Base-by-base conservation (phyloP, 179 eudicot genomes). In the Beta macrorhiza region DNA sequence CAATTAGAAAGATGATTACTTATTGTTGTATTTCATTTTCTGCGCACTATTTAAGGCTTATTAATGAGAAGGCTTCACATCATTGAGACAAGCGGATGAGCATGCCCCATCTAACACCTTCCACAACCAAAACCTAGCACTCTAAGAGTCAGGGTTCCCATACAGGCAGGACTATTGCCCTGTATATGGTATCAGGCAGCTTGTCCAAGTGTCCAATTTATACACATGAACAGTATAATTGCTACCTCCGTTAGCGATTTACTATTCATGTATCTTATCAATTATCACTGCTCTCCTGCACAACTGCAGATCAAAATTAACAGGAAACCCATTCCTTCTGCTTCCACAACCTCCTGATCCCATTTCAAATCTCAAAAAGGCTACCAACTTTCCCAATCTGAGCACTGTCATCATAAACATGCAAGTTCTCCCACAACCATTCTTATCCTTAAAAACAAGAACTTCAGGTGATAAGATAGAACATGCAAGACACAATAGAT, bases 1-100 rank as follows among this genome's bases (percentile, higher is more conserved):
- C 71, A 56, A 45, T 29, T 61, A 77, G 62, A 78, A 64, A 76
- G 44, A 76, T 56, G 25, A 37, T 74, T 29, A 15, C 5, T 56
- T 32, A 14, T 15, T 29, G 22, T 5, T 55, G 22, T 2, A 22
- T 72, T 51, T 51, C 59, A 49, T 20, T 49, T 25, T 49, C 16
- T 37, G 42, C 59, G 12, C 76, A 10, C 45, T n/a, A 42, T 0
- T 22, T 3, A 51, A 52, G 42, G 11, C 25, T 25, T 25, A 51
- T 72, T 72, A 42, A 72, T 20, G 14, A 52, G 58, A 51, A 47
- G 12, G 56, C 74, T 47, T 49, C 44, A 65, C 42, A 65, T 29
- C 69, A 65, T 25, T 65, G 69, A 29, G 49, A 67, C 16, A 70
- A 70, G 56, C 47, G 56, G 74, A 47, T 15, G 56, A 47, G 16